These are phyloP conservation scores for Sapria himalayana DNA, from an alignment of 345 rosid species.

Conservation along the genomic window DNA sequence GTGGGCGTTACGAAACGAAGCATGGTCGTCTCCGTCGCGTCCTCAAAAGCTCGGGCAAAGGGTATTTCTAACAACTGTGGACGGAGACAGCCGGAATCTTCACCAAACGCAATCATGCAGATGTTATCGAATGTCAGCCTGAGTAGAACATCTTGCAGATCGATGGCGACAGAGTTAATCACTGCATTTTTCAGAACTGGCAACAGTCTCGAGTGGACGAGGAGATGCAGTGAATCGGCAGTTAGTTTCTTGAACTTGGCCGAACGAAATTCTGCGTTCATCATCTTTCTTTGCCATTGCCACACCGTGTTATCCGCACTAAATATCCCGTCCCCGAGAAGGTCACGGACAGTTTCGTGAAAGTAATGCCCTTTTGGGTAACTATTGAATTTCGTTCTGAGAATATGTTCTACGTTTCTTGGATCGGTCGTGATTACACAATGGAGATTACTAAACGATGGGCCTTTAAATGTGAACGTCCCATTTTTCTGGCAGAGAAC, in stretches of 20 bases:
- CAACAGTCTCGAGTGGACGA: slow-evolving; percentile 54
- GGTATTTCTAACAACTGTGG: slow-evolving; percentile 45
- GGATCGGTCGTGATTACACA: slow-evolving; percentile 71
- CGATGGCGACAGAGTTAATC: slow-evolving; percentile 19
- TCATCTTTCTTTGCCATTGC: slow-evolving; percentile 71
- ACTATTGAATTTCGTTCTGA: slow-evolving; percentile 61
- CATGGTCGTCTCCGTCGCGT: slow-evolving; percentile 59
- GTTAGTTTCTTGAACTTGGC: slow-evolving; percentile 58
- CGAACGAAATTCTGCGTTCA: slow-evolving; percentile 89
- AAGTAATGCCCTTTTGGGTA: slow-evolving; percentile 77
- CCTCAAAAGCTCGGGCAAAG: slow-evolving; percentile 79
- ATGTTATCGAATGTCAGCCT: slow-evolving; percentile 81
- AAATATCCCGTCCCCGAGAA: slow-evolving; percentile 79
- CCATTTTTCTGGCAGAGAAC: slow-evolving; percentile 42
- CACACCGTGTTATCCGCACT: slow-evolving; percentile 70
- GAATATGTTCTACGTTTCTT: slow-evolving; percentile 65
- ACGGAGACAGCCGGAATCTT: slow-evolving; percentile 67
- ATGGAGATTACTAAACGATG: slow-evolving; percentile 59
- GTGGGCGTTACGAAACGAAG: slow-evolving; percentile 61
- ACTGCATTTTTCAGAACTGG: slow-evolving; percentile 44
- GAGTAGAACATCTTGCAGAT: slow-evolving; percentile 60
- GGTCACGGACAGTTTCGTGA: slow-evolving; percentile 45
- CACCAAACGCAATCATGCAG: slow-evolving; percentile 89
- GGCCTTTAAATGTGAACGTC: slow-evolving; percentile 61
- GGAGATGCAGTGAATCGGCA: slow-evolving; percentile 39